Conservation (phyloP, 2,329 filamentous ascomycete genomes). For the Penicillium oxalicum region DNA sequence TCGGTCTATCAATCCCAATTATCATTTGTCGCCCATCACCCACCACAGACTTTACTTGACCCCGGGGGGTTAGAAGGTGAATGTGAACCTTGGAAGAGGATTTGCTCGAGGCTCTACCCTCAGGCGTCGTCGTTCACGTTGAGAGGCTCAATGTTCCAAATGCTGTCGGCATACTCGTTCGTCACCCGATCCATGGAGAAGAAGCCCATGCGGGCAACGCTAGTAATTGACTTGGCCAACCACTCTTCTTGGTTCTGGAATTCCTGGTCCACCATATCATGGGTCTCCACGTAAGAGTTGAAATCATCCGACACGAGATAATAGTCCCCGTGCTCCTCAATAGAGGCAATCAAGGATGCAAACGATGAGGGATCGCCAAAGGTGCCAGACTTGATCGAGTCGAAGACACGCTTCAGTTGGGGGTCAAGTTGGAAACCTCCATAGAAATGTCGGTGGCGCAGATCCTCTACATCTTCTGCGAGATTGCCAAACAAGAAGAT, state of each 20-base stretch:
- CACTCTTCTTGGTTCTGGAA: slow-evolving; percentile 91
- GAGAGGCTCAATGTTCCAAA: slow-evolving; percentile 93
- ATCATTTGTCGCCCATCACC: too few relatives aligned
- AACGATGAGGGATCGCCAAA: slow-evolving; percentile 80
- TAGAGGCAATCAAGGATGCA: slow-evolving; percentile 72
- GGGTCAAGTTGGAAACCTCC: slow-evolving; percentile 71
- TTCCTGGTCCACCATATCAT: slow-evolving; percentile 81
- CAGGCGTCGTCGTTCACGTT: slow-evolving; percentile 35
- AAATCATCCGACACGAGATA: slow-evolving; percentile 98
- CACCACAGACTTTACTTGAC: too few relatives aligned
- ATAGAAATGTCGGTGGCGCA: slow-evolving; percentile 85
- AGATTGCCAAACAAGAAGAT: slow-evolving; percentile 98
- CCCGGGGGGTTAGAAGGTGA: too few relatives aligned
- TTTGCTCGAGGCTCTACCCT: too few relatives aligned
- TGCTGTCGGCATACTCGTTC: slow-evolving; percentile 91
- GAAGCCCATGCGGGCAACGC: slow-evolving; percentile 92
- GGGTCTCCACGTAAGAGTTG: slow-evolving; percentile 87
- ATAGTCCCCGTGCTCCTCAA: slow-evolving; percentile 91
- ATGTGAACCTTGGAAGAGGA: too few relatives aligned
- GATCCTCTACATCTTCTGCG: slow-evolving; percentile 91
- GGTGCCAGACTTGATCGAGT: slow-evolving; percentile 67
- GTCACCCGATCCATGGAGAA: slow-evolving; percentile 94
- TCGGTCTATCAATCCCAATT: too few relatives aligned
- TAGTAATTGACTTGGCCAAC: slow-evolving; percentile 82
- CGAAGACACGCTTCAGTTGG: slow-evolving; percentile 73